Evolutionary conservation across 2,329 filamentous ascomycete species (phyloP).

Genomic region (Myrmaecium sp.): DNA sequence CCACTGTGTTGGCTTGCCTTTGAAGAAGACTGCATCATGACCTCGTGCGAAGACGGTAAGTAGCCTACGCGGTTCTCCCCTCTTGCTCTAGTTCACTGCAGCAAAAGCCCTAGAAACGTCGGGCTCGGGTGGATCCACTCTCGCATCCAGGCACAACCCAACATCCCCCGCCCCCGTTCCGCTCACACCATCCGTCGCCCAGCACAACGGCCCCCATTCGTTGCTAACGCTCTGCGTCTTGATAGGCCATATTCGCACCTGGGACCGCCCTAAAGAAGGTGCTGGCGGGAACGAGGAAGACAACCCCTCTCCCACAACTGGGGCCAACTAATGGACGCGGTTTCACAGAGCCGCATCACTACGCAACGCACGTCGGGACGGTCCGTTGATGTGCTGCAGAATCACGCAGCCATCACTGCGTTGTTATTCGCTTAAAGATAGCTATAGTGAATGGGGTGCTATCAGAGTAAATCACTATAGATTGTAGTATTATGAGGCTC

Average conservation of each 20-base stretch:
- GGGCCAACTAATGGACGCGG: too few species aligned
- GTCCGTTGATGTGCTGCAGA: too few species aligned
- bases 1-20: constrained; percentile 86
- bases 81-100: constrained; percentile 4
- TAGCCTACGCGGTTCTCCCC: constrained; percentile 8
- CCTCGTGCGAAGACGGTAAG: constrained; percentile 77
- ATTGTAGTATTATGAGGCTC: too few species aligned
- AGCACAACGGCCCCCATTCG: not conserved
- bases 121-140: constrained; percentile 4
- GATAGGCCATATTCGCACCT: constrained; percentile 57
- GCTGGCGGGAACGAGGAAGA: constrained; percentile 19
- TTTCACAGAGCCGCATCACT: too few species aligned
- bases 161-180: constrained; percentile 2
- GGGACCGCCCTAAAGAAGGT: constrained; percentile 45
- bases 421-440: too few species aligned
- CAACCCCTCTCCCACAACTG: too few species aligned
- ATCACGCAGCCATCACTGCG: too few species aligned
- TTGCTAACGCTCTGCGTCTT: constrained; percentile 8
- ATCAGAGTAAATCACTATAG: too few species aligned
- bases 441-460: too few species aligned
- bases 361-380: too few species aligned
- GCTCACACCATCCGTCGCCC: not conserved
- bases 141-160: constrained; percentile 4
- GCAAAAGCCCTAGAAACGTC: constrained; percentile 3
- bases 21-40: constrained; percentile 82